These are phyloP conservation scores for Xylaria acuta DNA, from an alignment of 495 filamentous ascomycete genomes.

Conservation along the genomic window DNA sequence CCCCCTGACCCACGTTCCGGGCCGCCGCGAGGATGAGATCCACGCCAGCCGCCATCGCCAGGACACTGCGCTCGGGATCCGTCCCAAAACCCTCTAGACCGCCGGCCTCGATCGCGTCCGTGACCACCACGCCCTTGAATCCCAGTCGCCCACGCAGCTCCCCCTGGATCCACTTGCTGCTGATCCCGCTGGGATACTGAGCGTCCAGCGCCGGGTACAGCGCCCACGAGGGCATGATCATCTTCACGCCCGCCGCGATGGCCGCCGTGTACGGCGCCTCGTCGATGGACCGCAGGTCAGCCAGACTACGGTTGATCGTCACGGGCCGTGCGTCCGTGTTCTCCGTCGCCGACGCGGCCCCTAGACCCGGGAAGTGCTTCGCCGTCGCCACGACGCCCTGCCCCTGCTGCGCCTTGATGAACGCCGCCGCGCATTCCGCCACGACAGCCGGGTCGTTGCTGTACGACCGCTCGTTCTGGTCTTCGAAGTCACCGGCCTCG, in stretches of 20 bases:
- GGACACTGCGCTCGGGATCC: constrained; percentile 33
- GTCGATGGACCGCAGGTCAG: constrained; percentile 38
- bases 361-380: constrained; percentile 47
- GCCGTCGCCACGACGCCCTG: constrained; percentile 44
- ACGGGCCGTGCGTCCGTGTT: constrained; percentile 46
- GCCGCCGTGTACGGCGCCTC: constrained; percentile 38
- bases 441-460: constrained; percentile 38
- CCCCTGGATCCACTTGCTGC: constrained; percentile 38
- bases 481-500: constrained; percentile 40
- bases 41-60: constrained; percentile 42
- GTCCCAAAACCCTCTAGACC: constrained; percentile 39
- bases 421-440: constrained; percentile 35
- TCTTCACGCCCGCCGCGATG: constrained; percentile 42
- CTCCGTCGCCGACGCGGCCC: constrained; percentile 31
- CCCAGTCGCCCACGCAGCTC: constrained; percentile 44
- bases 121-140: constrained; percentile 44
- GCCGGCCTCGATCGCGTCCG: constrained; percentile 48
- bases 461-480: constrained; percentile 41
- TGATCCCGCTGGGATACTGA: constrained; percentile 42
- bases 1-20: constrained; percentile 42
- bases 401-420: constrained; percentile 42
- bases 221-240: constrained; percentile 49
- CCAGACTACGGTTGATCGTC: constrained; percentile 36
- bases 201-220: constrained; percentile 44
- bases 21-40: constrained; percentile 45